phyloP scores from a whole-genome alignment of 768 basidiomycete genomes.

The Boletus subcaerulescens region DNA sequence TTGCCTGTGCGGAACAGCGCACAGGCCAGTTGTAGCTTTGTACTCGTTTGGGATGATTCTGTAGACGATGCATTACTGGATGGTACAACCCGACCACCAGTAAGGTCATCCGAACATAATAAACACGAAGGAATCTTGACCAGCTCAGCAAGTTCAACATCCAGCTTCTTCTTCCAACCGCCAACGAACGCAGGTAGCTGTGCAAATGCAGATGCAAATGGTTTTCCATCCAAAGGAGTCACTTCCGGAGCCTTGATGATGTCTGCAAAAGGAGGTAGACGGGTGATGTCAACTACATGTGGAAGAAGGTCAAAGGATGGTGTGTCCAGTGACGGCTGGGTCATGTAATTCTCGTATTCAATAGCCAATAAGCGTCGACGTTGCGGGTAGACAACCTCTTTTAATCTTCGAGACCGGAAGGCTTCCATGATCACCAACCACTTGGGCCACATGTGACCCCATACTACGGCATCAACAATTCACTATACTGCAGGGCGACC shows the following conservation, averaged over 20 bases:
- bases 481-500: too few species aligned
- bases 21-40: constrained; percentile 8
- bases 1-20: constrained; percentile 1
- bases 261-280: constrained; percentile 10
- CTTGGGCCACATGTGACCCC: constrained; percentile 5
- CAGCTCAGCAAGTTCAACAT: constrained; percentile 1
- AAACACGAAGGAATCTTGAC: constrained; percentile 7
- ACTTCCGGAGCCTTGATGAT: constrained; percentile 4
- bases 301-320: constrained; percentile 10
- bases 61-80: too few species aligned
- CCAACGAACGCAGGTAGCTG: constrained; percentile 6
- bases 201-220: constrained; percentile 11
- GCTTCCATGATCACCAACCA: constrained; percentile 1
- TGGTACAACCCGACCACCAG: not conserved
- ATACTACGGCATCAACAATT: not conserved
- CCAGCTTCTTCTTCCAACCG: constrained; percentile 9
- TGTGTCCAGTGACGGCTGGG: not conserved
- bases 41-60: too few species aligned
- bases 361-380: constrained; percentile 4
- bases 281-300: constrained; percentile 10
- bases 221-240: not conserved
- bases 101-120: not conserved
- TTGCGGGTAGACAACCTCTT: not conserved
- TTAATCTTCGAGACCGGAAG: constrained; percentile 1
- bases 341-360: constrained; percentile 14